Base-by-base conservation (phyloP, 805 yeast species). In the Wickerhamiella australiensis region DNA sequence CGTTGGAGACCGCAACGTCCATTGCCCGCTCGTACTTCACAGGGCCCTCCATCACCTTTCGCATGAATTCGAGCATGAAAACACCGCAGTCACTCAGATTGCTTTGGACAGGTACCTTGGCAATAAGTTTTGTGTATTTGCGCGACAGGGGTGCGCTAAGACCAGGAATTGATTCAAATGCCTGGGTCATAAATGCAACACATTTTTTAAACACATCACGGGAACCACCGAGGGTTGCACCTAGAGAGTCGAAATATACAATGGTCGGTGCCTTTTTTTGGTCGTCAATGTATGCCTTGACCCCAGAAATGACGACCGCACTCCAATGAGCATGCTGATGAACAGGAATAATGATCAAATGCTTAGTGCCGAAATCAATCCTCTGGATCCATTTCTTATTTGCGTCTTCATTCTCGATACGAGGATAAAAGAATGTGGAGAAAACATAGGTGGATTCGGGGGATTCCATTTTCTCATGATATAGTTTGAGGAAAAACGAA, bases 51-150 rank as follows among this genome's bases (percentile, higher is more conserved):
- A 81, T 68, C 64, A 85, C 79, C 54, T 73, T 76, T 50, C 70
- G 68, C 11, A 80, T 72, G 57, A 83, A 87, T 56, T 80, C 80
- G 13, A 92, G 80, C 1, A 90, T 84, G 65, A 85, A 96, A 18
- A 92, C 77, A 1, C 98, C 98, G 68, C 98, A 92, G 62, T 92
- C 98, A 61, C 87, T 85, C 66, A 80, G 79, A 62, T 92, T 92
- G 26, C 79, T 78, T 60, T 92, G 98, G 52, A 73, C 78, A 0
- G 96, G 95, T 0, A 86, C 92, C 4, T 68, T 60, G 3, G 79
- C 78, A 6, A 69, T 63, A 46, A 68, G 62, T 13, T 23, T 22
- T 12, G 31, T 21, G 31, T 23, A 41, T 8, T 21, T 22, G 43
- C 76, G 65, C 41, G 70, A 63, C 83, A 82, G 11, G 67, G 68